Conservation (phyloP, 257 asterid species). For the Euphrasia confusa region DNA sequence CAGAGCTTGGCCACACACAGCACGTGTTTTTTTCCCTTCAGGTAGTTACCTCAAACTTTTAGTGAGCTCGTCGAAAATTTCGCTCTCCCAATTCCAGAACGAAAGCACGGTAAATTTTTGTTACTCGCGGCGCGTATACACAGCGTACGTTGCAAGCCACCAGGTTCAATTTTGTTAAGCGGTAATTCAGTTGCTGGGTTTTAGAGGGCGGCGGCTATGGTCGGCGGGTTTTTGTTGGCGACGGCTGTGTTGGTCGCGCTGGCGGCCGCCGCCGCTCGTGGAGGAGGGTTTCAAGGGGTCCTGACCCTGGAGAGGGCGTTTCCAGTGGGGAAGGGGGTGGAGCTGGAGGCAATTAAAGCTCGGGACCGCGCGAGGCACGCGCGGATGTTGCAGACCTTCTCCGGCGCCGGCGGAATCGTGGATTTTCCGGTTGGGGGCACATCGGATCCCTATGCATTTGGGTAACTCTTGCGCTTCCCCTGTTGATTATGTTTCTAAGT, state of each 20-base stretch:
- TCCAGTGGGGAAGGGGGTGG: constrained; percentile 44
- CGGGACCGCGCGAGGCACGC: constrained; percentile 79
- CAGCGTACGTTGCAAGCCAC: background rate
- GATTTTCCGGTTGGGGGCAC: constrained; percentile 71
- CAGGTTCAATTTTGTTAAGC: background rate
- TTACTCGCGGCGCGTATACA: background rate
- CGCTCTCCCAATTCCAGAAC: no score
- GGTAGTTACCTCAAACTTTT: background rate
- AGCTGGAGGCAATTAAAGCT: constrained; percentile 53
- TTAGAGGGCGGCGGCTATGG: constrained; percentile 36
- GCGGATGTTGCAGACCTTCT: constrained; percentile 53
- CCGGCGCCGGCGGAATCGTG: constrained; percentile 72
- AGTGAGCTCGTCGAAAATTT: background rate
- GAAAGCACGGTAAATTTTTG: no score
- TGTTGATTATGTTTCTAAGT: background rate
- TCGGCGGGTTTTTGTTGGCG: constrained; percentile 34
- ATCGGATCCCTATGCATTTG: constrained; percentile 70
- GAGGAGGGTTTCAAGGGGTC: constrained; percentile 37
- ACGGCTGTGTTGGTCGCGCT: constrained; percentile 29
- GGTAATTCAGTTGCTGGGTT: background rate
- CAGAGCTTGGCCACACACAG: background rate
- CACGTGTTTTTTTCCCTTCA: background rate
- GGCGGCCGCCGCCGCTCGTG: constrained; percentile 32
- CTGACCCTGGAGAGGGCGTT: constrained; percentile 57
- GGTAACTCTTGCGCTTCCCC: constrained; percentile 39